phyloP scores from a whole-genome alignment of 73 alveolate species.

The Blepharisma stoltei region DNA sequence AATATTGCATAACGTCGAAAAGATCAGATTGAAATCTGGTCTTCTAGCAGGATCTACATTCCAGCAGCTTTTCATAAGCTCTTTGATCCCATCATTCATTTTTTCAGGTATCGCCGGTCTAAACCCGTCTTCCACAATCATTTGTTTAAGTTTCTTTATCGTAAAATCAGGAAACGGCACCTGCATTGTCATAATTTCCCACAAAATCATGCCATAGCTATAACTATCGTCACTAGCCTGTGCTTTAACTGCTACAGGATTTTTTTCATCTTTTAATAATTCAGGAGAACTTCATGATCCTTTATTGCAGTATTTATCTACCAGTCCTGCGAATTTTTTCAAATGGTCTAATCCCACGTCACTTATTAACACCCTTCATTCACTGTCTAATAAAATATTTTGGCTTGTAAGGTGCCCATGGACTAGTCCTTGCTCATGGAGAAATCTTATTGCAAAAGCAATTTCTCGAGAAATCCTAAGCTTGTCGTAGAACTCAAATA shows the following conservation, averaged over 20 bases:
- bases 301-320: not conserved
- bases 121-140: constrained; percentile 5
- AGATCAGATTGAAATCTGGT: constrained; percentile 10
- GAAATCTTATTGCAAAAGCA: not conserved
- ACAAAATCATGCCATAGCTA: constrained; percentile 10
- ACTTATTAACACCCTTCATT: not conserved
- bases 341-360: not conserved
- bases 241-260: not conserved
- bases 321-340: not conserved
- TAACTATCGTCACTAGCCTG: not conserved
- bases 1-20: no score
- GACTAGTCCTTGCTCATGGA: not conserved
- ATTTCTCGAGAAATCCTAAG: not conserved
- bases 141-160: not conserved
- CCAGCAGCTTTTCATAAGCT: constrained; percentile 15
- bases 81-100: not conserved
- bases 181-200: not conserved
- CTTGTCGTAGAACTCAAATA: not conserved
- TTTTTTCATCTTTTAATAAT: not conserved
- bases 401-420: constrained; percentile 22
- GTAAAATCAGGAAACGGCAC: constrained; percentile 20
- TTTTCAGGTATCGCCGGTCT: not conserved
- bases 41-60: constrained; percentile 23
- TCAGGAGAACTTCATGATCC: constrained; percentile 23
- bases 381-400: not conserved